These are phyloP conservation scores for Dunaliella primolecta DNA, from an alignment of 139 green algal species.

Conservation along the genomic window DNA sequence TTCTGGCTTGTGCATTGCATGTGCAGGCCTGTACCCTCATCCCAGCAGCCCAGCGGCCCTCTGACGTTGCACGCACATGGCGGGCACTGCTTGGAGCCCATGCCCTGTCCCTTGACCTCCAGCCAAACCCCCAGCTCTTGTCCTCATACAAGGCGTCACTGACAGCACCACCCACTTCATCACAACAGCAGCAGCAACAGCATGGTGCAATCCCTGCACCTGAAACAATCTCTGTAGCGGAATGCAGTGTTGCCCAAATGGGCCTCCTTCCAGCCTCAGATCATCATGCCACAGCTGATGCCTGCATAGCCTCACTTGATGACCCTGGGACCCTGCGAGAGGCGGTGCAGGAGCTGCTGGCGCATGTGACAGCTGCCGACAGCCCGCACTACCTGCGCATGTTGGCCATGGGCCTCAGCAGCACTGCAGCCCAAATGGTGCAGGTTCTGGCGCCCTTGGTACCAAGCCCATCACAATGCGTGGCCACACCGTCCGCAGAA, in stretches of 20 bases:
- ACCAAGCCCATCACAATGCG: too few species aligned
- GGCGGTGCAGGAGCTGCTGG: neutral
- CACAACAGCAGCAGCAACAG: constrained; percentile 1
- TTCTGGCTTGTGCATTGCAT: too few species aligned
- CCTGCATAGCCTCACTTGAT: too few species aligned
- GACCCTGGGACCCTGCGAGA: neutral
- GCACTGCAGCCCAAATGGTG: neutral
- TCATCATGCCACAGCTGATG: too few species aligned
- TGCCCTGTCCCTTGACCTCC: neutral
- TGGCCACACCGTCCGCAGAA: too few species aligned
- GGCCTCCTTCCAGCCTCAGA: too few species aligned
- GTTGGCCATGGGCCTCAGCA: neutral
- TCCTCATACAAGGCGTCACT: neutral
- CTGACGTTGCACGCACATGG: constrained; percentile 10
- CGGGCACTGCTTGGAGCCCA: constrained; percentile 19
- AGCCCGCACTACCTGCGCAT: neutral
- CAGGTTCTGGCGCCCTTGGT: too few species aligned
- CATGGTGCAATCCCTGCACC: too few species aligned
- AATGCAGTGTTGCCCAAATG: too few species aligned
- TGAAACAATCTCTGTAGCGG: too few species aligned
- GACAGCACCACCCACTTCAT: neutral
- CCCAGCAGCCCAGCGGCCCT: neutral
- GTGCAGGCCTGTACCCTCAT: constrained; percentile 11
- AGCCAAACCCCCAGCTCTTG: neutral
- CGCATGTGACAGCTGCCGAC: neutral